These are phyloP conservation scores for Fagopyrum esculentum DNA, from an alignment of 148 eudicot genomes.

Conservation along the genomic window DNA sequence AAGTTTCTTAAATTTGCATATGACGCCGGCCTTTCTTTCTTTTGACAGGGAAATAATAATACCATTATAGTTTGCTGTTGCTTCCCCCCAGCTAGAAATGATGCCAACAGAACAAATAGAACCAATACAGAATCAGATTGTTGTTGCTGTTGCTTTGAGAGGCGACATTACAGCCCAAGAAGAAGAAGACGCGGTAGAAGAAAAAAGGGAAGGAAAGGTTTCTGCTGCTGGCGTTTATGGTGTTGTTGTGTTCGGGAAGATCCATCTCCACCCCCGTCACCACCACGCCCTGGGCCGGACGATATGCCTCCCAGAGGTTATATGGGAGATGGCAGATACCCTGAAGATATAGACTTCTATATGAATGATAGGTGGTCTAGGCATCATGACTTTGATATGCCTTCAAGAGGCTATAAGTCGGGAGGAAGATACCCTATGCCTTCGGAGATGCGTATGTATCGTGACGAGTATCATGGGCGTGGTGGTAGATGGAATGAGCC, in stretches of 20 bases:
- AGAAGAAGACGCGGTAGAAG: background rate
- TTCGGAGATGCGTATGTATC: background rate
- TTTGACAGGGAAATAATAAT: background rate
- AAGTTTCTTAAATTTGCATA: background rate
- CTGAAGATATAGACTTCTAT: background rate
- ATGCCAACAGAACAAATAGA: background rate
- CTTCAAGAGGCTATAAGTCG: background rate
- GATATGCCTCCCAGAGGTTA: too few species aligned
- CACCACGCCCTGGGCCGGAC: background rate
- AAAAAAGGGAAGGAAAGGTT: background rate
- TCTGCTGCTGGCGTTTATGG: conserved; percentile 13
- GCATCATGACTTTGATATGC: conserved; percentile 1
- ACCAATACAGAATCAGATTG: background rate
- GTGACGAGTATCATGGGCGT: conserved; percentile 3
- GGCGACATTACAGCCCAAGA: conserved; percentile 2
- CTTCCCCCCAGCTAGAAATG: background rate
- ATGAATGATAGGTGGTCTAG: conserved; percentile 8
- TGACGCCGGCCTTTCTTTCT: background rate
- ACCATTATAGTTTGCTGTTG: background rate
- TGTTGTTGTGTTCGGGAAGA: conserved; percentile 1
- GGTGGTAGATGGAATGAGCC: background rate
- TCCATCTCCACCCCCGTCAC: conserved; percentile 1
- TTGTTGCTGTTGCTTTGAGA: background rate
- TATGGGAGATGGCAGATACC: background rate
- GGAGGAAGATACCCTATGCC: conserved; percentile 10